phyloP scores from a whole-genome alignment of 345 rosid species.

The Eucalyptus sp. region DNA sequence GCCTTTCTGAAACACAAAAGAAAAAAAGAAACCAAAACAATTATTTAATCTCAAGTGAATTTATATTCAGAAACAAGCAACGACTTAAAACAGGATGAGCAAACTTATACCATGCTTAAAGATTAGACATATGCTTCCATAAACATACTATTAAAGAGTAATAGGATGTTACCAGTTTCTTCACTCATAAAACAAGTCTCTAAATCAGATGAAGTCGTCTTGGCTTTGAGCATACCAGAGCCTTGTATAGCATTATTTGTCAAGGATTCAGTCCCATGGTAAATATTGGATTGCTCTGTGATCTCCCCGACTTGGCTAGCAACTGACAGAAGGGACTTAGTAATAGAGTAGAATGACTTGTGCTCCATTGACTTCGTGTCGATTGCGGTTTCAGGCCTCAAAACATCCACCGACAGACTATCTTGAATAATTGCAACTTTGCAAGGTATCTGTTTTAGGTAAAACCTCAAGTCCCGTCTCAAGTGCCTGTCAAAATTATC shows the following conservation, averaged over 20 bases:
- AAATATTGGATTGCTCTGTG: not conserved
- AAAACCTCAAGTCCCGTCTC: conserved; percentile 29
- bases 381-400: conserved; percentile 1
- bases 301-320: not conserved
- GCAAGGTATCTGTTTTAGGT: conserved; percentile 33
- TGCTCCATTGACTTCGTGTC: conserved; percentile 6
- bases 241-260: not conserved
- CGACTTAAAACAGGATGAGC: not conserved
- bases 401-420: conserved; percentile 14
- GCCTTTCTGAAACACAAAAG: not conserved
- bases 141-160: not conserved
- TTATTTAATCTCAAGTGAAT: not conserved
- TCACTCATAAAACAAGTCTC: not conserved
- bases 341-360: conserved; percentile 15
- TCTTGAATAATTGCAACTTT: conserved; percentile 39
- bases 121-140: not conserved
- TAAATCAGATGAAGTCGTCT: not conserved
- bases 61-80: not conserved
- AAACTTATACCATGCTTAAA: not conserved
- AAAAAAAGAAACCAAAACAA: not conserved
- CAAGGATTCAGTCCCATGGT: not conserved
- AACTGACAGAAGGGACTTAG: conserved; percentile 16
- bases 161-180: not conserved
- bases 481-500: conserved; percentile 26
- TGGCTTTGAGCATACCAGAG: not conserved